These are phyloP conservation scores for Biancaea sappan DNA, from an alignment of 306 rosid genomes.

Conservation along the genomic window DNA sequence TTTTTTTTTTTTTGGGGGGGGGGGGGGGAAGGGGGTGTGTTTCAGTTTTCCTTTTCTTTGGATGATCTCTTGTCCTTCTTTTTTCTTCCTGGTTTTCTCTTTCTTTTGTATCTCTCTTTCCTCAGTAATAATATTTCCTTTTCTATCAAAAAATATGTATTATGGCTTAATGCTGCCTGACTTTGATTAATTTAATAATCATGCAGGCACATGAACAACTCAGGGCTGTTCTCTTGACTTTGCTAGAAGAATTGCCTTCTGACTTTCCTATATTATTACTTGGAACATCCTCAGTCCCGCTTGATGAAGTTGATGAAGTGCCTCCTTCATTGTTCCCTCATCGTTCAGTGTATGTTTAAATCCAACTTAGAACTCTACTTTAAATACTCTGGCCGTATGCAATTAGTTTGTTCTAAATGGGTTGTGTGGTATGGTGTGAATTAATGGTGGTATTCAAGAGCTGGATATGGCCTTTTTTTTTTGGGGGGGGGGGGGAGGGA, in stretches of 20 bases:
- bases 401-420: conserved; percentile 19
- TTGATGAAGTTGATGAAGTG: conserved; percentile 71
- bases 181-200: conserved; percentile 37
- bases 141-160: background rate
- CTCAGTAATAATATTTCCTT: too few relatives aligned
- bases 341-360: conserved; percentile 66
- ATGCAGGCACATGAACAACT: conserved; percentile 95
- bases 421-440: conserved; percentile 13
- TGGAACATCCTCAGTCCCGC: conserved; percentile 68
- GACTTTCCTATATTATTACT: conserved; percentile 83
- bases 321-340: conserved; percentile 69
- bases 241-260: conserved; percentile 88
- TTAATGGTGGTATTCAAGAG: conserved; percentile 7
- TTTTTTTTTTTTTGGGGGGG: too few relatives aligned
- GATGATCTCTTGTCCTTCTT: too few relatives aligned
- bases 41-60: too few relatives aligned
- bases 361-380: conserved; percentile 30
- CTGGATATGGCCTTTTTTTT: background rate
- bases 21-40: too few relatives aligned
- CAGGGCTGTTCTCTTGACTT: conserved; percentile 85
- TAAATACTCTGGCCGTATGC: background rate
- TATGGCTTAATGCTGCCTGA: conserved; percentile 32
- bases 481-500: too few relatives aligned
- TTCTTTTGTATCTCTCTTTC: too few relatives aligned
- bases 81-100: too few relatives aligned